phyloP scores from a whole-genome alignment of 345 rosid species.

The Brassica juncea region DNA sequence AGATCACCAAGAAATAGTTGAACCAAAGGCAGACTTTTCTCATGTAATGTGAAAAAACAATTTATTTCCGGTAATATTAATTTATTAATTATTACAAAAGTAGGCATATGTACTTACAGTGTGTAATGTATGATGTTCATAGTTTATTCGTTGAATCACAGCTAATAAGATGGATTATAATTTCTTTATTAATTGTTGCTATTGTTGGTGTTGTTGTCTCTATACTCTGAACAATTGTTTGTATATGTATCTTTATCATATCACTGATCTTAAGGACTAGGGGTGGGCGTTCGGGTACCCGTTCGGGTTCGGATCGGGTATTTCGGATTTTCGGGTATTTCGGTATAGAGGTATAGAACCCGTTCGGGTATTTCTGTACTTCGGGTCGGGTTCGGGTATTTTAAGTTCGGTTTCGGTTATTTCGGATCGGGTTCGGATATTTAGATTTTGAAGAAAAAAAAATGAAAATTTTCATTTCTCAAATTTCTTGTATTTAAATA shows the following conservation, averaged over 20 bases:
- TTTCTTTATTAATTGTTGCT: background rate
- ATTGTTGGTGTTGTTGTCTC: background rate
- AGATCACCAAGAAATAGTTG: constrained; percentile 30
- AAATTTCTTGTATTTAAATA: too few relatives aligned
- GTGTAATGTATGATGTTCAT: background rate
- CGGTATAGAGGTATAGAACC: too few relatives aligned
- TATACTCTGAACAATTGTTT: background rate
- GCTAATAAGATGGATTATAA: background rate
- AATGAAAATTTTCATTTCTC: too few relatives aligned
- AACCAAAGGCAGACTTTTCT: constrained; percentile 28
- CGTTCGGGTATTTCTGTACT: too few relatives aligned
- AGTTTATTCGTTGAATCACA: background rate
- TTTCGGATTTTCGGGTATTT: too few relatives aligned
- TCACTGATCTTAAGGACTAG: background rate
- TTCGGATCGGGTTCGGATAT: too few relatives aligned
- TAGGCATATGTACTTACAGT: background rate
- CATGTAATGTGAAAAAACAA: constrained; percentile 12
- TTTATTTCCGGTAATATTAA: constrained; percentile 1
- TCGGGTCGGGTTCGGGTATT: too few relatives aligned
- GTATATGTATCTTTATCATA: background rate
- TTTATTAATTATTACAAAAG: background rate
- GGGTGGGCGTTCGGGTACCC: too few relatives aligned
- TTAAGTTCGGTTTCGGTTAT: too few relatives aligned
- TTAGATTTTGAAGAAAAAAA: too few relatives aligned
- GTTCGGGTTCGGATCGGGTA: too few relatives aligned